A percentile compares a stretch with the other conserved stretches of the same genome.
Evolutionary conservation across 768 basidiomycete species (phyloP).

Genomic region (Floccularia luteovirens): DNA sequence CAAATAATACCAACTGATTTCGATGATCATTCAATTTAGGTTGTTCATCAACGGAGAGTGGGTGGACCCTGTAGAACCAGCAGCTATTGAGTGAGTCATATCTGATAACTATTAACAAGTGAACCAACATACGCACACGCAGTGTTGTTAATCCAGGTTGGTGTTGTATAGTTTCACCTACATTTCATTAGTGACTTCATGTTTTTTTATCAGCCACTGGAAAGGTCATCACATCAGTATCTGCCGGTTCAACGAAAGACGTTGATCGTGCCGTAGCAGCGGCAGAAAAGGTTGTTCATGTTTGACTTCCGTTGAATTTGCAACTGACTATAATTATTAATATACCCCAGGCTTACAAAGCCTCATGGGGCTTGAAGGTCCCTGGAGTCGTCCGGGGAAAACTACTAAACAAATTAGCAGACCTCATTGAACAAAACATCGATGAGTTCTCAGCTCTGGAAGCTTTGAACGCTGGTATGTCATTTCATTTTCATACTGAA

Average conservation of each 20-base stretch:
- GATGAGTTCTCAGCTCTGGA: constrained; percentile 72
- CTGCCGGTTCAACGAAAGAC: constrained; percentile 51
- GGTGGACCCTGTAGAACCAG: constrained; percentile 35
- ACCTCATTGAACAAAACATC: constrained; percentile 50
- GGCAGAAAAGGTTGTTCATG: constrained; percentile 45
- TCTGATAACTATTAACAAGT: constrained; percentile 3
- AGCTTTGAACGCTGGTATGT: constrained; percentile 54
- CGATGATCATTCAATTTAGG: too few species aligned
- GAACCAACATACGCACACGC: not conserved
- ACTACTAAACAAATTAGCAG: constrained; percentile 56
- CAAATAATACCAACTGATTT: too few species aligned
- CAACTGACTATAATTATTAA: not conserved
- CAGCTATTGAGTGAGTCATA: constrained; percentile 49
- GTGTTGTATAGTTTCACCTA: constrained; percentile 15
- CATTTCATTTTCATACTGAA: not conserved
- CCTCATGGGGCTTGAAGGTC: constrained; percentile 59
- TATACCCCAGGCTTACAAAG: constrained; percentile 32
- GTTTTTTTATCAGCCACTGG: constrained; percentile 42
- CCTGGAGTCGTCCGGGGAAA: constrained; percentile 44
- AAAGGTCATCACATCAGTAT: constrained; percentile 43
- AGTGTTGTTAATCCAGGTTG: constrained; percentile 18
- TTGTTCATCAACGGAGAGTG: constrained; percentile 61
- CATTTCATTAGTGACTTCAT: not conserved
- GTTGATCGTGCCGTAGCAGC: constrained; percentile 57
- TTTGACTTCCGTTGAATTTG: not conserved